phyloP scores from a whole-genome alignment of 192 early-diverging fungal species.

The Podila epicladia region DNA sequence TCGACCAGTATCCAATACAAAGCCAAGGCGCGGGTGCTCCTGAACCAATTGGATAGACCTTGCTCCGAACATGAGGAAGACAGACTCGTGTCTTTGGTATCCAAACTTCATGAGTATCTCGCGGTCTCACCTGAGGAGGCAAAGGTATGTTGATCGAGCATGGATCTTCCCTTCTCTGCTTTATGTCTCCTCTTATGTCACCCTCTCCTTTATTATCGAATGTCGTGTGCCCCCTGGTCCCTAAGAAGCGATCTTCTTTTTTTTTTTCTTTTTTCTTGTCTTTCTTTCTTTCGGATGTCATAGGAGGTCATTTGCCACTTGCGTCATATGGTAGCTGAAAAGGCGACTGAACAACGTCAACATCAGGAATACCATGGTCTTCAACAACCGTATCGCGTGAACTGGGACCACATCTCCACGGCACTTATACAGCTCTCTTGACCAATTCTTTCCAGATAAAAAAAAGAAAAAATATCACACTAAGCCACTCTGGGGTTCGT shows the following conservation, averaged over 20 bases:
- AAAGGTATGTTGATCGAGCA: too few relatives aligned
- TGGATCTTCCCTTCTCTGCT: too few relatives aligned
- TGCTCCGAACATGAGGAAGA: too few relatives aligned
- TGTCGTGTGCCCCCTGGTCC: too few relatives aligned
- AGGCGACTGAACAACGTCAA: background rate
- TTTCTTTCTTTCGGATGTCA: background rate
- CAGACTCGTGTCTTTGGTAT: too few relatives aligned
- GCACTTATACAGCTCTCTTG: background rate
- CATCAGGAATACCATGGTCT: background rate
- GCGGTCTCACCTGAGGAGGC: too few relatives aligned
- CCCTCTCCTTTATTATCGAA: too few relatives aligned
- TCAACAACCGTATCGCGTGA: background rate
- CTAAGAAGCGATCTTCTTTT: background rate
- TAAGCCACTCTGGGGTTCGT: background rate
- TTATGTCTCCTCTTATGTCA: too few relatives aligned
- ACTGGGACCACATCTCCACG: background rate
- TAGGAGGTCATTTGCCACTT: constrained; percentile 1
- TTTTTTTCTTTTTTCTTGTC: background rate
- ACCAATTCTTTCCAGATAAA: background rate
- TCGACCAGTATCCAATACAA: too few relatives aligned
- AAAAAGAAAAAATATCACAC: background rate
- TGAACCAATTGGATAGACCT: too few relatives aligned
- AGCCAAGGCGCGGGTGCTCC: too few relatives aligned
- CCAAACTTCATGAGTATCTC: too few relatives aligned
- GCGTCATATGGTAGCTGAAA: background rate